Percentiles rank a stretch among this genome's conserved stretches.
Conservation (phyloP, 2,329 filamentous ascomycete species). For the Alternaria sp. region DNA sequence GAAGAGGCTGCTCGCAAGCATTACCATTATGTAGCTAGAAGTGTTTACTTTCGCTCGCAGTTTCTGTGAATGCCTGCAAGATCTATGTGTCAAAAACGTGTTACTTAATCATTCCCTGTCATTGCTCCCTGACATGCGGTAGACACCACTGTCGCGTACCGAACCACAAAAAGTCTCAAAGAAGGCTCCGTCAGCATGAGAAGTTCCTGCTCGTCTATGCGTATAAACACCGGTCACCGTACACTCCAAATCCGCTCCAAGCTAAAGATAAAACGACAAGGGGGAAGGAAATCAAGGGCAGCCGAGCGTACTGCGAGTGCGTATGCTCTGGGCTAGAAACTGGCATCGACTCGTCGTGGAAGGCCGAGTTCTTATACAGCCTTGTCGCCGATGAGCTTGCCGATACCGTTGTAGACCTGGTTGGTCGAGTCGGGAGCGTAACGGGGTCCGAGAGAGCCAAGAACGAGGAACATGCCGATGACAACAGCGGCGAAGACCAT, state of each 20-base stretch:
- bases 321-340: neutral
- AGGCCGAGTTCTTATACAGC: conserved; percentile 21
- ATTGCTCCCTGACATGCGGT: conserved; percentile 38
- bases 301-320: neutral
- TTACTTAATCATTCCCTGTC: conserved; percentile 41
- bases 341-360: neutral
- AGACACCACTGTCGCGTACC: conserved; percentile 21
- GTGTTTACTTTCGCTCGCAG: conserved; percentile 33
- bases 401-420: conserved; percentile 46
- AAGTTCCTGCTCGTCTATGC: conserved; percentile 47
- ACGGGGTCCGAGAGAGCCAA: conserved; percentile 60
- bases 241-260: conserved; percentile 36
- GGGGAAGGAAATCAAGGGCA: conserved; percentile 24
- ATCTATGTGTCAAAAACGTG: conserved; percentile 46
- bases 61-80: conserved; percentile 27
- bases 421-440: conserved; percentile 50
- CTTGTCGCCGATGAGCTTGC: conserved; percentile 47
- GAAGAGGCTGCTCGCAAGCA: conserved; percentile 22
- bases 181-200: conserved; percentile 29
- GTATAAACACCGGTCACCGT: conserved; percentile 38
- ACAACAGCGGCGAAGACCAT: conserved; percentile 72
- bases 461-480: conserved; percentile 73
- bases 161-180: conserved; percentile 23
- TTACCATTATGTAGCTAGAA: conserved; percentile 49
- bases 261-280: conserved; percentile 39